phyloP scores from a whole-genome alignment of 441 rosid species.

The Adansonia madagascariensis region DNA sequence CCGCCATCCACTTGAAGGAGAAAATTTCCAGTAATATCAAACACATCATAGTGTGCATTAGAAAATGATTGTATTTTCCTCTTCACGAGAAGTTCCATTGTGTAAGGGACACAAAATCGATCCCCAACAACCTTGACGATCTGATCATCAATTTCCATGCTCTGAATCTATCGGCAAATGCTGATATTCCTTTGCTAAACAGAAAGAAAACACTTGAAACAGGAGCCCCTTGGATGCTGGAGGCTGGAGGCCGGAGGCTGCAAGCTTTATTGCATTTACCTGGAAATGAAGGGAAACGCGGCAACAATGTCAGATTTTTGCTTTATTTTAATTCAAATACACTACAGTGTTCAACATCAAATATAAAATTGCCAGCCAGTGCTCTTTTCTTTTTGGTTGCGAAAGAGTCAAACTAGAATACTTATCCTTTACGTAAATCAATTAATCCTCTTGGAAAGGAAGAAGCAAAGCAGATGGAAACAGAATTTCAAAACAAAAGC shows the following conservation, averaged over 20 bases:
- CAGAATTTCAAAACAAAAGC: neutral
- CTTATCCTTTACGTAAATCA: slow-evolving; percentile 2
- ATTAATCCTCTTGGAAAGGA: neutral
- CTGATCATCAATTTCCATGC: slow-evolving; percentile 30
- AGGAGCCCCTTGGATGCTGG: neutral
- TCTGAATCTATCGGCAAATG: neutral
- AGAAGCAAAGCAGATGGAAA: slow-evolving; percentile 13
- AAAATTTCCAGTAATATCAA: slow-evolving; percentile 58
- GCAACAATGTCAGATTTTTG: neutral
- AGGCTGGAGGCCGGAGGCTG: neutral
- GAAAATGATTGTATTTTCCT: slow-evolving; percentile 54
- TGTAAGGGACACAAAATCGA: slow-evolving; percentile 64
- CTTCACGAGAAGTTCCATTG: slow-evolving; percentile 59
- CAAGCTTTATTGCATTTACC: neutral
- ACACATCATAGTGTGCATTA: slow-evolving; percentile 51
- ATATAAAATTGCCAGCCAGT: neutral
- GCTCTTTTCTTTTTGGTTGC: neutral
- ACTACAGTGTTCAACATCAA: neutral
- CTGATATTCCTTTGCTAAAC: neutral
- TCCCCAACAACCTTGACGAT: slow-evolving; percentile 61
- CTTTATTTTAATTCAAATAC: neutral
- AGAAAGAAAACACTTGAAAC: neutral
- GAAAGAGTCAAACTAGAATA: neutral
- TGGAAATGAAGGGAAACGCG: slow-evolving; percentile 18
- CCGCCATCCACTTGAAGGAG: slow-evolving; percentile 69